Conservation (phyloP, 306 rosid genomes). For the Spatholobus suberectus region DNA sequence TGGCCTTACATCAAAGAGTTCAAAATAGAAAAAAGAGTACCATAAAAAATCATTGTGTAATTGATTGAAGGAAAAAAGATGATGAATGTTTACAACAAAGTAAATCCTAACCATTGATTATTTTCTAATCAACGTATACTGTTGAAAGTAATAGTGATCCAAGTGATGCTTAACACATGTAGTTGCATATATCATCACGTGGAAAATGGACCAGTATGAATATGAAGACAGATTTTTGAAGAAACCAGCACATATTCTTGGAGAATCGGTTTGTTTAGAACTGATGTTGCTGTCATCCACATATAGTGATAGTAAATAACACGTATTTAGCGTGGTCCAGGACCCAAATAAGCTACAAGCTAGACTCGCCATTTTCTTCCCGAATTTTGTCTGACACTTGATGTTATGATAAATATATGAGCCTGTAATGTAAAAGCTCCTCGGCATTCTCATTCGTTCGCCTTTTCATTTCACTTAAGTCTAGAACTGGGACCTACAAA, state of each 20-base stretch:
- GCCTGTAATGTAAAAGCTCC: not conserved
- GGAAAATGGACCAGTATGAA: constrained; percentile 31
- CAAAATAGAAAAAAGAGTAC: no score
- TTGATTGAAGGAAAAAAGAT: no score
- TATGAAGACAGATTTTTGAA: not conserved
- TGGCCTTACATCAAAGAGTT: no score
- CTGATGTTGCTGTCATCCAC: constrained; percentile 7
- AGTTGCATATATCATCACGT: not conserved
- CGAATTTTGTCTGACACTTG: not conserved
- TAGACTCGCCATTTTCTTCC: not conserved
- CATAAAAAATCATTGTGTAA: no score
- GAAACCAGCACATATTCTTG: not conserved
- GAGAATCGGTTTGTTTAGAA: not conserved
- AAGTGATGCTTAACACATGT: no score
- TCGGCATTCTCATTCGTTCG: not conserved
- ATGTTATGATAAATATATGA: not conserved
- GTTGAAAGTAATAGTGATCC: no score
- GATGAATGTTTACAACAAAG: no score
- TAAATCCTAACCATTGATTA: no score
- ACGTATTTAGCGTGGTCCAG: constrained; percentile 25
- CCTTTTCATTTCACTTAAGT: not conserved
- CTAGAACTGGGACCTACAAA: not conserved
- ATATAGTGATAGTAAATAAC: not conserved
- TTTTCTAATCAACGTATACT: no score
- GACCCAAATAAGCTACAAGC: not conserved